phyloP scores from a whole-genome alignment of 2,329 filamentous ascomycete genomes.

The Epichloe elymi region DNA sequence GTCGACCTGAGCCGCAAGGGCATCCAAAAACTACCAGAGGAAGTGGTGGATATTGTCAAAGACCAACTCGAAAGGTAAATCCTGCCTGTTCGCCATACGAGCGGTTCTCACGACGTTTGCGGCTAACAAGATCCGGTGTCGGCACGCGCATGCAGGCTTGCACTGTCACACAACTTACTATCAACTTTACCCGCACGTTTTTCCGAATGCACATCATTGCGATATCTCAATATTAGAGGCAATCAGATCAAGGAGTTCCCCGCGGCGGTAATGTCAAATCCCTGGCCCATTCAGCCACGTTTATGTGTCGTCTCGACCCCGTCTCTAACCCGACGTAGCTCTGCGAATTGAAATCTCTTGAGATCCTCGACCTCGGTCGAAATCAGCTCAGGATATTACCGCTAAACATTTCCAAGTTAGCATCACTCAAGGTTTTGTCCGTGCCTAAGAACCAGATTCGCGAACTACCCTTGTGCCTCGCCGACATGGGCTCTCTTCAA shows the following conservation, averaged over 20 bases:
- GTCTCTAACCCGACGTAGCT: constrained; percentile 42
- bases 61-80: constrained; percentile 58
- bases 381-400: constrained; percentile 74
- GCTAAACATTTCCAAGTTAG: constrained; percentile 64
- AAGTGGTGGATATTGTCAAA: constrained; percentile 63
- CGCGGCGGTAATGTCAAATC: constrained; percentile 31
- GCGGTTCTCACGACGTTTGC: not conserved
- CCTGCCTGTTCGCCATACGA: not conserved
- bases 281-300: not conserved
- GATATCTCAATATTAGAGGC: constrained; percentile 69
- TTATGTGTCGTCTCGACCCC: constrained; percentile 6
- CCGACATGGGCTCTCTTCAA: constrained; percentile 80
- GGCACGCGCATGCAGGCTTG: constrained; percentile 39
- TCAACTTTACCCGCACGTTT: constrained; percentile 57
- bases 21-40: constrained; percentile 57
- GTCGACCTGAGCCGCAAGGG: constrained; percentile 66
- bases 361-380: constrained; percentile 84
- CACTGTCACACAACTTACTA: constrained; percentile 68
- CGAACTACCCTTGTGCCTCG: constrained; percentile 69
- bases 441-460: constrained; percentile 79
- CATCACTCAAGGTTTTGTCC: constrained; percentile 78
- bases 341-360: constrained; percentile 71
- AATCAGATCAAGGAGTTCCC: constrained; percentile 57
- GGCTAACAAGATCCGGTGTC: not conserved
- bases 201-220: constrained; percentile 61